Conservation (phyloP, 768 basidiomycete genomes). For the Mrakia hoshinonis region DNA sequence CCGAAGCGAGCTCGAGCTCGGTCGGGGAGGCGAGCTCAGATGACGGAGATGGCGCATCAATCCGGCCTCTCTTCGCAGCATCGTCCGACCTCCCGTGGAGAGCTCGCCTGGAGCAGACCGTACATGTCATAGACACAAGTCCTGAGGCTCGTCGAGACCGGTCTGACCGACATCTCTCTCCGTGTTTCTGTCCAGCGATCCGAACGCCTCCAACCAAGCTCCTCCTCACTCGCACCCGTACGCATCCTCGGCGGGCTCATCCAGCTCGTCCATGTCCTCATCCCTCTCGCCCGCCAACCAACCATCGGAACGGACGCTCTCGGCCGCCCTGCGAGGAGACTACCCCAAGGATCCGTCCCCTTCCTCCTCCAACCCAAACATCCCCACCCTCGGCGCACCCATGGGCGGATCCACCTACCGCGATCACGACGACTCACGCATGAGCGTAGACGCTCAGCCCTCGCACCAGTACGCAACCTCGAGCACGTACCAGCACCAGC, state of each 20-base stretch:
- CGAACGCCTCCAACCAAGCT: neutral
- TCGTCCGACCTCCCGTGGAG: no score
- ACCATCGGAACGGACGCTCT: conserved; percentile 15
- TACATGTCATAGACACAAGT: no score
- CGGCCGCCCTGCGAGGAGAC: conserved; percentile 26
- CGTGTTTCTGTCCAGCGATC: neutral
- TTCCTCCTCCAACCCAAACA: neutral
- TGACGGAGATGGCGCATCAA: no score
- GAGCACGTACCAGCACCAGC: neutral
- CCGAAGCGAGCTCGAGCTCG: no score
- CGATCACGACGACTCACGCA: conserved; percentile 1
- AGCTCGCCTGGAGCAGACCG: no score
- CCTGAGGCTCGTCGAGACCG: no score
- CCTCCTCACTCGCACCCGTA: neutral
- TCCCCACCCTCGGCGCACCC: neutral
- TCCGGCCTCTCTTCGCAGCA: no score
- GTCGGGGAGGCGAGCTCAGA: no score
- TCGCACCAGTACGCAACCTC: neutral
- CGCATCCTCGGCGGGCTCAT: conserved; percentile 15
- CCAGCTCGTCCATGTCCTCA: conserved; percentile 20
- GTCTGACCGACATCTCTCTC: neutral
- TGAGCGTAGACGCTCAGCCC: conserved; percentile 1
- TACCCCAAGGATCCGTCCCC: conserved; percentile 1
- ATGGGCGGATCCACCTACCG: neutral
- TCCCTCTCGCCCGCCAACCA: conserved; percentile 1